Conservation (phyloP, 495 filamentous ascomycete genomes). For the Apodospora peruviana region DNA sequence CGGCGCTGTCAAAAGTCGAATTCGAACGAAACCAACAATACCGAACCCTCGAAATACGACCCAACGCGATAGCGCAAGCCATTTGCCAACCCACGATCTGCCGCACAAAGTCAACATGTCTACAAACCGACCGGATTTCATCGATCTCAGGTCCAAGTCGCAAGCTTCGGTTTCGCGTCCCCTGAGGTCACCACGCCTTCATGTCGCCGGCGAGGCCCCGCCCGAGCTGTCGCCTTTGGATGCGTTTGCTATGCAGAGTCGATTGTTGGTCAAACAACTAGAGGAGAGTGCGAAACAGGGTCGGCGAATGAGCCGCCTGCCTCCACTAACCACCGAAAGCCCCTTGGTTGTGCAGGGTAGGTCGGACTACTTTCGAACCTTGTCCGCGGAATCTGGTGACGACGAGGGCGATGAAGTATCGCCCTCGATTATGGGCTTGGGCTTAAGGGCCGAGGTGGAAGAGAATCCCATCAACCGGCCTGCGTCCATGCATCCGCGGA, state of each 20-base stretch:
- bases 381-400: slow-evolving; percentile 41
- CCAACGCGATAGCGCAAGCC: too few species aligned
- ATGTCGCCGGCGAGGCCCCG: slow-evolving; percentile 80
- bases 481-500: slow-evolving; percentile 65
- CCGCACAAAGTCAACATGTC: too few species aligned
- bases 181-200: slow-evolving; percentile 64
- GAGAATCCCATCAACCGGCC: slow-evolving; percentile 51
- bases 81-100: too few species aligned
- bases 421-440: slow-evolving; percentile 33
- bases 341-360: slow-evolving; percentile 58
- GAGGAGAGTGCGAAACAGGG: slow-evolving; percentile 66
- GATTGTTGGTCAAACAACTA: slow-evolving; percentile 79
- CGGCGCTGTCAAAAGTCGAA: too few species aligned
- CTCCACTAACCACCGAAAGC: slow-evolving; percentile 73
- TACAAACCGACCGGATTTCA: slow-evolving; percentile 42
- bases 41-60: too few species aligned
- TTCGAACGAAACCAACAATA: too few species aligned
- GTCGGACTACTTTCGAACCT: slow-evolving; percentile 68
- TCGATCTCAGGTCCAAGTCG: slow-evolving; percentile 60
- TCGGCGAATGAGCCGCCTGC: slow-evolving; percentile 76
- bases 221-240: slow-evolving; percentile 91
- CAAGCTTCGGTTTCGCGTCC: slow-evolving; percentile 52
- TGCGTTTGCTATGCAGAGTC: slow-evolving; percentile 85
- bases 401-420: slow-evolving; percentile 29
- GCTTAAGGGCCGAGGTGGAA: slow-evolving; percentile 53